A percentile compares a stretch with the other conserved stretches of the same genome.
These are phyloP conservation scores for Thielaviopsis populi DNA, from an alignment of 2,329 filamentous ascomycete genomes.

Conservation along the genomic window DNA sequence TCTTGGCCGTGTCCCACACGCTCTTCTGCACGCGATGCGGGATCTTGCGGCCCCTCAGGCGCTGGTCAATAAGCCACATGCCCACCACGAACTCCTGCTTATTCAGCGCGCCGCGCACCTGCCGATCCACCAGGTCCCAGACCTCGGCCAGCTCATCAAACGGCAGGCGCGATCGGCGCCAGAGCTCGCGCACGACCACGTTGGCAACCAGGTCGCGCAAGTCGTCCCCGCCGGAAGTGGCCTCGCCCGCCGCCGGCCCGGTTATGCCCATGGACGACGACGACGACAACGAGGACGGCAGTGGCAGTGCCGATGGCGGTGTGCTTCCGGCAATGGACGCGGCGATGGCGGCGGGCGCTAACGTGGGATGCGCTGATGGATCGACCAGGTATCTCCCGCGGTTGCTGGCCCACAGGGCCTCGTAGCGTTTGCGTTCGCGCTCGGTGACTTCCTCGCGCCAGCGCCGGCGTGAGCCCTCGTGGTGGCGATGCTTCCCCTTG, in stretches of 20 bases:
- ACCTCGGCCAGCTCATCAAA: conserved; percentile 56
- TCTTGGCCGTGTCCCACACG: conserved; percentile 57
- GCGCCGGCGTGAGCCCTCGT: conserved; percentile 58
- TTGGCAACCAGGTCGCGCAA: conserved; percentile 43
- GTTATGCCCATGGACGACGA: background rate
- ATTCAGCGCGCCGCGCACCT: conserved; percentile 38
- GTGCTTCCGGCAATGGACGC: background rate
- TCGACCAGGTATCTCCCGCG: conserved; percentile 38
- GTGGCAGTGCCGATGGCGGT: background rate
- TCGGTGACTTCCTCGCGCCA: conserved; percentile 64
- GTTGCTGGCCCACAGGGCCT: conserved; percentile 75
- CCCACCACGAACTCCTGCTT: conserved; percentile 68
- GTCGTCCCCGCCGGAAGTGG: conserved; percentile 18
- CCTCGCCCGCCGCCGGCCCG: background rate
- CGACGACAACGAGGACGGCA: too few species aligned
- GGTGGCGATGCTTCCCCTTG: conserved; percentile 50
- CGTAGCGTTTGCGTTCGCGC: conserved; percentile 63
- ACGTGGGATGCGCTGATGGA: conserved; percentile 17
- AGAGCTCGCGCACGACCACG: conserved; percentile 60
- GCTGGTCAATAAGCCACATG: conserved; percentile 68
- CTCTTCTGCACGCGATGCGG: conserved; percentile 55
- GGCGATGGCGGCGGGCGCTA: conserved; percentile 1
- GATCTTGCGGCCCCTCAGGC: conserved; percentile 64
- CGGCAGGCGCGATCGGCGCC: conserved; percentile 53
- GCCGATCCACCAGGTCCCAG: conserved; percentile 57